Percentiles rank a stretch among this genome's conserved stretches.
Conservation (phyloP, 176 grass and related monocot genomes). For the Phoenix roebelenii region DNA sequence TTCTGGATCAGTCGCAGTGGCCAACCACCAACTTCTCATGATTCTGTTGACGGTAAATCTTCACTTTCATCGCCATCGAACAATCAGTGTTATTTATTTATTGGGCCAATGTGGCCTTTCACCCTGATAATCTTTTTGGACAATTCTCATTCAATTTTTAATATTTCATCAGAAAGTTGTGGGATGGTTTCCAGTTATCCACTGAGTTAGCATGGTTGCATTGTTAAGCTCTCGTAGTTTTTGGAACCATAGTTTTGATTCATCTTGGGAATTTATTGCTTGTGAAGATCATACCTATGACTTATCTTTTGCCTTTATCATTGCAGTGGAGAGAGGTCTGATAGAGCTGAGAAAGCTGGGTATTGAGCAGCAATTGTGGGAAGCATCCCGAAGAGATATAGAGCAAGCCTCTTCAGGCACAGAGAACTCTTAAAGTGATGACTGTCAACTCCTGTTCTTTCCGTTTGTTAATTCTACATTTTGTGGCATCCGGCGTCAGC, state of each 20-base stretch:
- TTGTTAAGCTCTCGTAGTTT: too few relatives aligned
- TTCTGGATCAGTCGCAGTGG: conserved; percentile 76
- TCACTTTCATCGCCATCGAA: not conserved
- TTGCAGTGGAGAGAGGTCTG: conserved; percentile 91
- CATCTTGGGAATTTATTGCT: too few relatives aligned
- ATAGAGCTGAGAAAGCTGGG: conserved; percentile 80
- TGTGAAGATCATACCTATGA: not conserved
- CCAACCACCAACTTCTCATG: conserved; percentile 80
- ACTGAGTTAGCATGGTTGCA: too few relatives aligned
- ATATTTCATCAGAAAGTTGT: too few relatives aligned
- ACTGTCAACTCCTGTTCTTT: not conserved
- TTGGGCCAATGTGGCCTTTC: too few relatives aligned
- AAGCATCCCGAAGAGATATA: conserved; percentile 62
- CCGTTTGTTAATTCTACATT: too few relatives aligned
- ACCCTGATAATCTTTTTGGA: too few relatives aligned
- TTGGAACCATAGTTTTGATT: too few relatives aligned
- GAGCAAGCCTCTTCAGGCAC: conserved; percentile 45
- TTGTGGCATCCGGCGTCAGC: too few relatives aligned
- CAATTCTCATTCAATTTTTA: too few relatives aligned
- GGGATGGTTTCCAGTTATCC: too few relatives aligned
- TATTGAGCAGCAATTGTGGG: conserved; percentile 84
- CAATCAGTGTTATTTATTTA: too few relatives aligned
- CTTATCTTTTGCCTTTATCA: not conserved
- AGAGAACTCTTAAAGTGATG: conserved; percentile 32
- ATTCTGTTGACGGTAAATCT: conserved; percentile 80